These are phyloP conservation scores for Protea cynaroides DNA, from an alignment of 164 flowering plant genomes.

Conservation along the genomic window DNA sequence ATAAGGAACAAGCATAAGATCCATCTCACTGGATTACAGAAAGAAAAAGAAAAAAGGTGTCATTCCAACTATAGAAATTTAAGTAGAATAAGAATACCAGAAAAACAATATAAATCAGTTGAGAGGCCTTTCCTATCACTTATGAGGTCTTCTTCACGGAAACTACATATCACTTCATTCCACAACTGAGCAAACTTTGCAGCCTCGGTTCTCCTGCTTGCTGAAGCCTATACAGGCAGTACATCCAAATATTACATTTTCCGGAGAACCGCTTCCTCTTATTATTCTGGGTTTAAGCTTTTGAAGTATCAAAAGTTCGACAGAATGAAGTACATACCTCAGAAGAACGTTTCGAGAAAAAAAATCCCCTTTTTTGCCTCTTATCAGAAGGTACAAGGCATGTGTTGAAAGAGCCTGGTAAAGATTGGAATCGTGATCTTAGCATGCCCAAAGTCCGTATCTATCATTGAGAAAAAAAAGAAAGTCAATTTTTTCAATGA, in stretches of 20 bases:
- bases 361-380: slow-evolving; percentile 55
- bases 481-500: too few relatives aligned
- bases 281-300: not conserved
- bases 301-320: not conserved
- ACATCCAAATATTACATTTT: slow-evolving; percentile 5
- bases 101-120: slow-evolving; percentile 5
- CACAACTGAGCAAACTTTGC: slow-evolving; percentile 96
- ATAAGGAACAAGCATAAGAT: slow-evolving; percentile 86
- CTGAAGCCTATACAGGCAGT: slow-evolving; percentile 40
- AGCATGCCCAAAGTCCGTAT: slow-evolving; percentile 91
- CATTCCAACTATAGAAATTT: slow-evolving; percentile 8
- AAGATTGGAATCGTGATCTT: slow-evolving; percentile 87
- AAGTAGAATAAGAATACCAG: slow-evolving; percentile 2
- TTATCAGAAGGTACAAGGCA: slow-evolving; percentile 79
- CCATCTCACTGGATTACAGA: slow-evolving; percentile 82
- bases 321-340: slow-evolving; percentile 43
- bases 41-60: slow-evolving; percentile 11
- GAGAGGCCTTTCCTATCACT: slow-evolving; percentile 75
- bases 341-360: slow-evolving; percentile 62
- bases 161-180: slow-evolving; percentile 90
- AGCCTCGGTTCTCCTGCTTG: slow-evolving; percentile 90
- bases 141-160: slow-evolving; percentile 94
- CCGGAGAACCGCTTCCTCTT: slow-evolving; percentile 2
- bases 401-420: slow-evolving; percentile 94
- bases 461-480: slow-evolving; percentile 29